Percentiles rank a stretch among this genome's conserved stretches.
These are phyloP conservation scores for Populus alba DNA, from an alignment of 345 rosid genomes.

Conservation along the genomic window DNA sequence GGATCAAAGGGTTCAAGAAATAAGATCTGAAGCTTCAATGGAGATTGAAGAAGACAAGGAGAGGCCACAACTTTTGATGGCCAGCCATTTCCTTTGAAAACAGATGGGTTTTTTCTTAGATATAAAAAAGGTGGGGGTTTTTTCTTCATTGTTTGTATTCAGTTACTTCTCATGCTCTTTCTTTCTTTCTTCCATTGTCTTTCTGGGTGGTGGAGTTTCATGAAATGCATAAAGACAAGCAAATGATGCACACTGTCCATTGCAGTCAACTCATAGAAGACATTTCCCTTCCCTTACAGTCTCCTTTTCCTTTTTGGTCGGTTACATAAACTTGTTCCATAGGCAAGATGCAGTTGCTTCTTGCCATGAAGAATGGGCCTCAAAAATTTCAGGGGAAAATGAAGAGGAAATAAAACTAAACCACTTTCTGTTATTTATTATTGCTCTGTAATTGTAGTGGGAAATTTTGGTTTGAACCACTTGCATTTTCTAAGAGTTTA, in stretches of 20 bases:
- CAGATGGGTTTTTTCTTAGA: not conserved
- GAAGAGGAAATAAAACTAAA: too few relatives aligned
- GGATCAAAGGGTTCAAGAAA: conserved; percentile 72
- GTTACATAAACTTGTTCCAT: not conserved
- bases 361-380: too few relatives aligned
- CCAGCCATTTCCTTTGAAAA: conserved; percentile 73
- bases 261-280: not conserved
- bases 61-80: conserved; percentile 82
- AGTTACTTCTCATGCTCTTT: not conserved
- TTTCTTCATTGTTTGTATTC: not conserved
- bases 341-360: not conserved
- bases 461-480: too few relatives aligned
- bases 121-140: too few relatives aligned
- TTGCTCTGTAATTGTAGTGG: too few relatives aligned
- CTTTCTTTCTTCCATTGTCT: not conserved
- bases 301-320: not conserved
- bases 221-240: not conserved
- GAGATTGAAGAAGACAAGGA: conserved; percentile 65
- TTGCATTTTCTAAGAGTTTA: too few relatives aligned
- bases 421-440: too few relatives aligned
- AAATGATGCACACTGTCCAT: not conserved
- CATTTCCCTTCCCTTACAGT: not conserved
- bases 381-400: too few relatives aligned
- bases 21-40: conserved; percentile 55
- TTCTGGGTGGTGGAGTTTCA: not conserved